Evolutionary conservation across 1,284 basidiomycete genomes (phyloP), one percentile per base, ranked within the genome.

Genomic region (Cutaneotrichosporon curvatum): DNA sequence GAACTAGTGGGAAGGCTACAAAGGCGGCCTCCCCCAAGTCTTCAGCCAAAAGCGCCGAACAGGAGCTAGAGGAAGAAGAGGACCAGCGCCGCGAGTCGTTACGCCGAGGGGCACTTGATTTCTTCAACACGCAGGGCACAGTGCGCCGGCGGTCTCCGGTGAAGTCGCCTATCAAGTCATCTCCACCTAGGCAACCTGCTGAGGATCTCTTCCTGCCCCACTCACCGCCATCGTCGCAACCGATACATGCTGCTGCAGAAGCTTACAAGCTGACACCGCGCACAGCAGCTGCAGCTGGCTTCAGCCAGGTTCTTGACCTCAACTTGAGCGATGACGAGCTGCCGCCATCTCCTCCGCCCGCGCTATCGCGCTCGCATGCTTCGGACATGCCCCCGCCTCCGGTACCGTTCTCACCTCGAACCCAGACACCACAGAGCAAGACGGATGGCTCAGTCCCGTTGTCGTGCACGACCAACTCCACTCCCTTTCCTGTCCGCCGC

Each of bases 291-390:
- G 55, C 58, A 5, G 68, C 58, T 8, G 71, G 65, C 0, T 70
- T 70, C 53, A 62, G 60, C 48, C 67, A 67, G 44, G 50, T 68
- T n/a, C 58, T 61, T 11, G 64, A 67, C 45, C 41, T 67, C 39
- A 63, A 38, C 21, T 19, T 35, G 4, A 35, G 35, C 40, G 43
- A 44, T 19, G 48, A 45, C 20, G 42, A 44, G n/a, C 32, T 34
- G 16, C 35, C 28, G 10, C 30, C 35, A 12, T 19, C 35, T 4
- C 14, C 39, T 14, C 22, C 38, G 18, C 32, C 22, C 14, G 16
- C 20, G 2, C 22, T 11, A n/a, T 19, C 40, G 31, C 40, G 32
- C 37, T 23, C 7, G 14, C n/a, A 31, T 18, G 20, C 19, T 30
- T n/a, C n/a, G 15, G 39, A 44, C 28, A 51, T 51, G 49, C 45